Base-by-base conservation (phyloP, 805 yeast species). In the Yarrowia sp. region DNA sequence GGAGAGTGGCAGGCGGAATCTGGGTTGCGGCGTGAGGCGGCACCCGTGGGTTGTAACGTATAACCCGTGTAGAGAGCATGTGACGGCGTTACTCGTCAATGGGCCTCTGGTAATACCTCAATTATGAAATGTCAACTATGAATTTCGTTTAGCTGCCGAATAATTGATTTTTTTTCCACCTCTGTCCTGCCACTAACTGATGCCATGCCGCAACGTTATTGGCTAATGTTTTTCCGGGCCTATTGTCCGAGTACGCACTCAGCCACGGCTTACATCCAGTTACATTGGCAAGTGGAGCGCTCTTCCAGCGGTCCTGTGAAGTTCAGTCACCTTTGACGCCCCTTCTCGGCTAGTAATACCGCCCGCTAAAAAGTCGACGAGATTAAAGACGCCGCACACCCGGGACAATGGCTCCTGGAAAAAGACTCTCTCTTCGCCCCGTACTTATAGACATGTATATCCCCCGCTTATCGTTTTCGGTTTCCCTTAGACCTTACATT, bases 161-260 rank as follows among this genome's bases (percentile, higher is more conserved):
- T 32, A 32, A 49, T 49, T 19, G 7, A 16, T 12, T 48, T 26
- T 46, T 46, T 48, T 9, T 7, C 19, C 46, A 5, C 46, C 10
- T 16, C 46, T 15, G 12, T 11, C 10, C 38, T 32, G 55, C n/a
- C 56, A 11, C 56, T 50, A 50, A 16, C 56, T 32, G 58, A 52
- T 50, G 56, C 7, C 56, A 52, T 19, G 32, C 46, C 14, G 11
- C 41, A 41, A 56, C 48, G 48, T 11, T 35, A 59, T 59, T 59
- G 65, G 65, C 19, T 19, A 36, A 32, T 35, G 65, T 59, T 59
- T 59, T 59, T 59, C 65, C 65, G 65, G 48, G 65, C 52, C 45
- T 59, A 40, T 11, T n/a, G 32, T 5, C 4, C 9, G 35, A 15
- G 12, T 35, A 52, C 40, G 26, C n/a, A 15, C 19, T 42, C 19